Percentiles rank a stretch among this genome's conserved stretches.
Evolutionary conservation across 805 yeast species (phyloP).

Genomic region (Wickerhamomyces canadensis): DNA sequence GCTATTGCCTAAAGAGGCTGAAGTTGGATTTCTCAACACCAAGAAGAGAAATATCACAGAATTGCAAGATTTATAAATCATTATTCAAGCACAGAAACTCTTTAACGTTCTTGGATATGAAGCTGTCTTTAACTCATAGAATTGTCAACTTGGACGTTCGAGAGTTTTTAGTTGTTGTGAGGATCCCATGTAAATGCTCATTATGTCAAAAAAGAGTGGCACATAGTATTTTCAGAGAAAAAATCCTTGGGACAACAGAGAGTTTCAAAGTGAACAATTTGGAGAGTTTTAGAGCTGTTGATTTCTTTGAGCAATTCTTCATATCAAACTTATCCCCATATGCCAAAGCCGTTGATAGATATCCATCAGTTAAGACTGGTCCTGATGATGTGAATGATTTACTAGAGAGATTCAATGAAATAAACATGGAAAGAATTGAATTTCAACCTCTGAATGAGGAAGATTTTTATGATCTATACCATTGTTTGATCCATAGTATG

Average conservation of each 20-base stretch:
- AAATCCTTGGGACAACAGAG: conserved; percentile 27
- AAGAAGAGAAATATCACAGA: conserved; percentile 26
- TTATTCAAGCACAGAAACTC: conserved; percentile 28
- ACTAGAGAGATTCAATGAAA: conserved; percentile 22
- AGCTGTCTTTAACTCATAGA: conserved; percentile 20
- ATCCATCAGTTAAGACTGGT: conserved; percentile 38
- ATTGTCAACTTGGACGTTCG: conserved; percentile 18
- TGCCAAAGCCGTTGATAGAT: conserved; percentile 37
- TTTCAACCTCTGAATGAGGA: conserved; percentile 25
- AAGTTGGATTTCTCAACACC: conserved; percentile 35
- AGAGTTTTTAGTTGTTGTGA: conserved; percentile 8
- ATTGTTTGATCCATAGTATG: conserved; percentile 33
- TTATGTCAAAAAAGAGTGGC: conserved; percentile 20
- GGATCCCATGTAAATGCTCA: conserved; percentile 16
- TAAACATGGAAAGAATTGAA: conserved; percentile 11
- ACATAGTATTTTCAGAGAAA: conserved; percentile 27
- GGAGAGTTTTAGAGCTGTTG: conserved; percentile 28
- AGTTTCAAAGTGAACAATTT: conserved; percentile 24
- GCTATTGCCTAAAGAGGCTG: conserved; percentile 28
- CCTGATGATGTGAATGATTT: conserved; percentile 31
- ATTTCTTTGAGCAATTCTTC: conserved; percentile 32
- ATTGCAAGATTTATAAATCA: conserved; percentile 29
- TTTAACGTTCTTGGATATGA: conserved; percentile 33
- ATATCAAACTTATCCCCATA: conserved; percentile 33
- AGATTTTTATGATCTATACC: conserved; percentile 31